Conservation (phyloP, 1,284 basidiomycete genomes). For the Puccinia coronata region DNA sequence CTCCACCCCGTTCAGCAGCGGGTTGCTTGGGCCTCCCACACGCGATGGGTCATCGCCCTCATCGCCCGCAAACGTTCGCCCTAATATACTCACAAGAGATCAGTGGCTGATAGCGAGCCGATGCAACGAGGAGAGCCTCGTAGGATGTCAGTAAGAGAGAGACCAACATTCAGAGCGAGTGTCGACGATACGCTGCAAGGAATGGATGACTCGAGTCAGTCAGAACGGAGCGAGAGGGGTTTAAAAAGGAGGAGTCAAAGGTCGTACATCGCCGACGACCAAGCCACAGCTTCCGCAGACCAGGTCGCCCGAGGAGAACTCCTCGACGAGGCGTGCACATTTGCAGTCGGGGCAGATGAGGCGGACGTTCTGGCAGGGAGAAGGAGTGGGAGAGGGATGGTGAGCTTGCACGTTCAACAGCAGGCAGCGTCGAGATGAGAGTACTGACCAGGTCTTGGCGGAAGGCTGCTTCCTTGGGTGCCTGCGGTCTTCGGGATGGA, state of each 20-base stretch:
- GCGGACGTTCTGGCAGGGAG: constrained; percentile 64
- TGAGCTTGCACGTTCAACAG: too few species aligned
- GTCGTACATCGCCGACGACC: constrained; percentile 43
- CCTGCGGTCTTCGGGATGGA: constrained; percentile 43
- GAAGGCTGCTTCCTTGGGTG: constrained; percentile 45
- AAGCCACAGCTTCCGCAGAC: constrained; percentile 96
- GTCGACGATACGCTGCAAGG: constrained; percentile 87
- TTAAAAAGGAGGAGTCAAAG: constrained; percentile 1
- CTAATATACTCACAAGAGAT: constrained; percentile 42
- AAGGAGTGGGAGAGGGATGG: not conserved
- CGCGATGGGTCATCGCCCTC: constrained; percentile 95
- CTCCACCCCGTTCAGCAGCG: constrained; percentile 84
- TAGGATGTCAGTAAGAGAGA: constrained; percentile 35
- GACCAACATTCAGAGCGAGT: constrained; percentile 84
- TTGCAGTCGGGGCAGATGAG: constrained; percentile 93
- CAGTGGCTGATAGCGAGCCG: not conserved
- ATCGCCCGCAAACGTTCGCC: constrained; percentile 95
- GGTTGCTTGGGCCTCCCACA: constrained; percentile 94
- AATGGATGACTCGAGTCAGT: not conserved
- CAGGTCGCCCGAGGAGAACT: constrained; percentile 95
- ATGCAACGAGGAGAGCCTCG: constrained; percentile 50
- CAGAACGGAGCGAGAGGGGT: not conserved
- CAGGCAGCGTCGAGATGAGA: too few species aligned
- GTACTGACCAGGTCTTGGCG: constrained; percentile 42
- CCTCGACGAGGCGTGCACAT: constrained; percentile 90